Conservation (phyloP, 1,284 basidiomycete genomes). For the Sparassis latifolia region DNA sequence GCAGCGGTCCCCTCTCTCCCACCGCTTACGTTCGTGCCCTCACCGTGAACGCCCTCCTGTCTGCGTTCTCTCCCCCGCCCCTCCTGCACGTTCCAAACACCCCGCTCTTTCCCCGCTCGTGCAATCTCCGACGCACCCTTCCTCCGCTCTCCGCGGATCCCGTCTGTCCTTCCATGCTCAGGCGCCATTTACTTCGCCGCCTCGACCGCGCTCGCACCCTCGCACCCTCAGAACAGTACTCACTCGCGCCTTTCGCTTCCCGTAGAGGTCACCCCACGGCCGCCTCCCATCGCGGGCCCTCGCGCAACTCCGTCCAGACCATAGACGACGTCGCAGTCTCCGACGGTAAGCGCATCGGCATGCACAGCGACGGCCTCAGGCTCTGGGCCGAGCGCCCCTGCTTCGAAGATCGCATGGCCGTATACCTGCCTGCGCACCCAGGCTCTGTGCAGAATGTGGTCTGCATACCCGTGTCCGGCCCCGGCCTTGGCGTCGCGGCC, state of each 20-base stretch:
- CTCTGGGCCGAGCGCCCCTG: constrained; percentile 66
- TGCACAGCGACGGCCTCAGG: constrained; percentile 49
- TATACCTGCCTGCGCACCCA: constrained; percentile 42
- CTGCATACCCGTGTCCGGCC: constrained; percentile 30
- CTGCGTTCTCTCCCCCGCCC: constrained; percentile 40
- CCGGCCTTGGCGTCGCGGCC: constrained; percentile 56
- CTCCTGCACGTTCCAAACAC: constrained; percentile 36
- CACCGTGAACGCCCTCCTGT: constrained; percentile 23
- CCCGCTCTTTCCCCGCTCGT: constrained; percentile 62
- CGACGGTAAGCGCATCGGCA: constrained; percentile 24
- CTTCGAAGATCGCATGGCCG: constrained; percentile 62
- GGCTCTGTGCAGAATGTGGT: constrained; percentile 4
- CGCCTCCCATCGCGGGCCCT: constrained; percentile 18
- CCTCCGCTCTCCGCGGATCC: constrained; percentile 27
- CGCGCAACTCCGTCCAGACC: constrained; percentile 12
- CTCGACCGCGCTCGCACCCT: constrained; percentile 34
- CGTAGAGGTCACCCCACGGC: constrained; percentile 25
- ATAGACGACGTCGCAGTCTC: constrained; percentile 42
- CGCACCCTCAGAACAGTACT: constrained; percentile 37
- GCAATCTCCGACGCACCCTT: constrained; percentile 36
- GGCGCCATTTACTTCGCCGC: constrained; percentile 41
- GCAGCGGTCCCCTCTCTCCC: constrained; percentile 10
- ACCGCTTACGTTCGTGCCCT: constrained; percentile 24
- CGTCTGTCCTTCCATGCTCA: constrained; percentile 42
- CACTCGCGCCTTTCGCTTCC: constrained; percentile 41